Base-by-base conservation (phyloP, 305 asterid genomes). In the Fraxinus sp. region DNA sequence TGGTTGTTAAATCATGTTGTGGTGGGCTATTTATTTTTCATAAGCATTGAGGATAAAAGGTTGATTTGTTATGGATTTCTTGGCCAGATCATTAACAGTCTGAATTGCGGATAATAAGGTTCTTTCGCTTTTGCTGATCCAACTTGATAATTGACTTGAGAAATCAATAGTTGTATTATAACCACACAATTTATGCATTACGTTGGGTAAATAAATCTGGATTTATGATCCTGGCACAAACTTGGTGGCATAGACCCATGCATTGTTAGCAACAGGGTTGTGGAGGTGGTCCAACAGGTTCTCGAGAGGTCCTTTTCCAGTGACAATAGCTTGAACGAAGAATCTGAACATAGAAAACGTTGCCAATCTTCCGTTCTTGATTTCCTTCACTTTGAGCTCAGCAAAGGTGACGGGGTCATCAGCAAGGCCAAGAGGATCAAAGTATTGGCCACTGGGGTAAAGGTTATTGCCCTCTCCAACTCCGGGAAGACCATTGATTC, bases 231-330 rank as follows among this genome's bases (percentile, higher is more conserved):
- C 95, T 26, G 98, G 98, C 2, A 41, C 91, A 86, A 94, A 94
- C 82, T 94, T 93, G 79, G 95, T 93, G 83, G 98, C 97, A 85
- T 87, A 94, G 46, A 92, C 93, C 97, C 97, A 90, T 5, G 97
- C 98, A 86, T 93, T 94, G 88, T 93, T 93, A 35, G 94, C 95
- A 57, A 93, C 97, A 37, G 95, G 98, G 88, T 89, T 89, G 75
- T 92, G 97, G 71, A 94, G 95, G 78, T 94, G 98, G 83, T 92
- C 97, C 87, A 92, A 84, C 37, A 92, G 87, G 85, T 94, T 93
- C 91, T 94, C 92, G 24, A 90, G 82, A 6, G 92, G 94, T 0
- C 96, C 94, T 68, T 89, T 89, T n/a, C 96, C 92, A 0, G 93
- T 92, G 22, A 91, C 92, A 18, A 90, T 91, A 0, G 93, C 94